phyloP scores from a whole-genome alignment of 768 basidiomycete species.

The Panellus pusillus region DNA sequence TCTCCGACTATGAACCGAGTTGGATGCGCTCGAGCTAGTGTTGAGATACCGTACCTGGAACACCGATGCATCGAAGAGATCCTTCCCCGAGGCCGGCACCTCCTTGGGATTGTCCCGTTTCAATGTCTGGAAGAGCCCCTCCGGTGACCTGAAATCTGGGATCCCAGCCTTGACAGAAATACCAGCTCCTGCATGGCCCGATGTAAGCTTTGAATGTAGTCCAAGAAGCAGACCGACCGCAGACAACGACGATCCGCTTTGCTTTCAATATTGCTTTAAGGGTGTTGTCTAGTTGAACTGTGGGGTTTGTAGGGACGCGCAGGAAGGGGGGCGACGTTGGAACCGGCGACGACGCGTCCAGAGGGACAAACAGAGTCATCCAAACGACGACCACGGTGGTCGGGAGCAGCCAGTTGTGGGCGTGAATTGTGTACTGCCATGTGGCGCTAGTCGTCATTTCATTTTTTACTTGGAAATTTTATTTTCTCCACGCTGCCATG shows the following conservation, averaged over 20 bases:
- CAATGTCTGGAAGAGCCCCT: constrained; percentile 76
- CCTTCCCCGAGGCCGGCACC: constrained; percentile 72
- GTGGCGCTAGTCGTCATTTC: not conserved
- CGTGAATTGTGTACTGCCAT: not conserved
- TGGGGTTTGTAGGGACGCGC: constrained; percentile 43
- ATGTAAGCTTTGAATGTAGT: not conserved
- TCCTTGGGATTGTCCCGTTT: constrained; percentile 79
- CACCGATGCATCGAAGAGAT: constrained; percentile 88
- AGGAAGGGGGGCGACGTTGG: constrained; percentile 61
- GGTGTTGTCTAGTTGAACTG: constrained; percentile 49
- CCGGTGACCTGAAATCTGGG: constrained; percentile 83
- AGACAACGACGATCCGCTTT: constrained; percentile 81
- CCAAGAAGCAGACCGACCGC: constrained; percentile 53
- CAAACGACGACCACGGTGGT: constrained; percentile 2
- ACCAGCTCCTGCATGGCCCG: constrained; percentile 64
- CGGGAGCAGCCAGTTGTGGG: not conserved
- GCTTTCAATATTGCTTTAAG: constrained; percentile 75
- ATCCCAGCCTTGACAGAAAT: constrained; percentile 87
- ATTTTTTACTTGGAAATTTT: too few species aligned
- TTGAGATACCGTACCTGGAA: constrained; percentile 62
- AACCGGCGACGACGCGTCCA: constrained; percentile 46
- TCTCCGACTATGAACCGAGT: constrained; percentile 54
- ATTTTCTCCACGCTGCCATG: too few species aligned
- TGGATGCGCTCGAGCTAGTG: not conserved
- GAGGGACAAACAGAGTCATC: constrained; percentile 69